These are phyloP conservation scores for Fusarium xyrophilum DNA, from an alignment of 2,329 filamentous ascomycete genomes.

Conservation along the genomic window DNA sequence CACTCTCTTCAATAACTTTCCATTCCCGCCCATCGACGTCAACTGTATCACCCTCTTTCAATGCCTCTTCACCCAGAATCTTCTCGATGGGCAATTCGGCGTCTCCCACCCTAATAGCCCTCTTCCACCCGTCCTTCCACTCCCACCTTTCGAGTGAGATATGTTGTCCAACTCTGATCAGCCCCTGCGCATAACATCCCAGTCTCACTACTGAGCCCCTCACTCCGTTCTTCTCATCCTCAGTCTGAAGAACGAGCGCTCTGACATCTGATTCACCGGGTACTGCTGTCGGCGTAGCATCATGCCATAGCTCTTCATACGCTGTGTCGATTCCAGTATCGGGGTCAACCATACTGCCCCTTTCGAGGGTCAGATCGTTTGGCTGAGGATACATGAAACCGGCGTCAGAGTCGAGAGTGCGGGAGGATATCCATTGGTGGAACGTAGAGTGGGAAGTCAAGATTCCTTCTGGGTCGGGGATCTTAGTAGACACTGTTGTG, in stretches of 20 bases:
- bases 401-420: slow-evolving; percentile 57
- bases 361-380: slow-evolving; percentile 59
- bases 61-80: slow-evolving; percentile 13
- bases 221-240: slow-evolving; percentile 29
- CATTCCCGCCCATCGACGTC: slow-evolving; percentile 41
- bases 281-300: slow-evolving; percentile 48
- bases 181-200: slow-evolving; percentile 62
- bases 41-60: slow-evolving; percentile 33
- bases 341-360: slow-evolving; percentile 66
- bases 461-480: slow-evolving; percentile 38
- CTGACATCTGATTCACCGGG: neutral
- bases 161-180: slow-evolving; percentile 54
- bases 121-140: slow-evolving; percentile 49
- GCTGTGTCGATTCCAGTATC: slow-evolving; percentile 55
- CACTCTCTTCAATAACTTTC: slow-evolving; percentile 46
- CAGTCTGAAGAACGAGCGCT: slow-evolving; percentile 14
- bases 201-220: slow-evolving; percentile 62
- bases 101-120: slow-evolving; percentile 46
- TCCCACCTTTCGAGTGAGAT: slow-evolving; percentile 64
- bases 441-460: slow-evolving; percentile 53
- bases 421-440: slow-evolving; percentile 67
- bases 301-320: slow-evolving; percentile 74
- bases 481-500: slow-evolving; percentile 50
- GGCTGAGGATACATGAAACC: slow-evolving; percentile 60
- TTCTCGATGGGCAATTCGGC: slow-evolving; percentile 47